Percentiles rank a stretch among this genome's conserved stretches.
Conservation (phyloP, 1,284 basidiomycete species). For the Irpex sp. region DNA sequence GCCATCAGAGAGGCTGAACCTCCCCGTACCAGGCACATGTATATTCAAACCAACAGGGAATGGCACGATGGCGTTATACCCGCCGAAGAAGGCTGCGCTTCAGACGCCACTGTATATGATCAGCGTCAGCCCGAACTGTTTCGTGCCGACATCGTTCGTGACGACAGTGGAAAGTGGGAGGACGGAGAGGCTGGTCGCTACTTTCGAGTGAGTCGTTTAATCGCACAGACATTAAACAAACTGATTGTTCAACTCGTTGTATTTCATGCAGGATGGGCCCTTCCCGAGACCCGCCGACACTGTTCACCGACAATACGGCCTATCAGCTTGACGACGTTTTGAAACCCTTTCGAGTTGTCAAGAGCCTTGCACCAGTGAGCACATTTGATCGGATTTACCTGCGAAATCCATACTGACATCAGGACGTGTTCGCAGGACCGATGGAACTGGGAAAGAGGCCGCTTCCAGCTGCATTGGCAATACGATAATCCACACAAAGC, state of each 20-base stretch:
- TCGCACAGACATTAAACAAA: background rate
- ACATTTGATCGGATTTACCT: background rate
- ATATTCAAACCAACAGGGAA: background rate
- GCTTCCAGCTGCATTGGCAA: conserved; percentile 12
- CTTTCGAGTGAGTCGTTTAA: conserved; percentile 13
- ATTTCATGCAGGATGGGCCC: conserved; percentile 9
- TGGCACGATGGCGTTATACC: conserved; percentile 5
- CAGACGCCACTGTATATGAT: conserved; percentile 10
- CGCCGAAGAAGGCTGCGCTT: conserved; percentile 1
- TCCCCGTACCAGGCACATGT: conserved; percentile 1
- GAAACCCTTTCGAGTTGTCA: conserved; percentile 9
- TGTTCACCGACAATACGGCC: conserved; percentile 8
- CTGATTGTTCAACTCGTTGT: background rate
- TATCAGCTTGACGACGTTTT: conserved; percentile 10
- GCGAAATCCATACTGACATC: too few relatives aligned
- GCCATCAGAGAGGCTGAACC: background rate
- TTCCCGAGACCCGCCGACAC: conserved; percentile 9
- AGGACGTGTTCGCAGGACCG: conserved; percentile 4
- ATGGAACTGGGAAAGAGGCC: conserved; percentile 11
- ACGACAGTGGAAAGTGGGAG: conserved; percentile 11
- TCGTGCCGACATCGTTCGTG: conserved; percentile 14
- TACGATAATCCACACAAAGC: conserved; percentile 1
- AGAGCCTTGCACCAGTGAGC: conserved; percentile 1
- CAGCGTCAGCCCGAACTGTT: conserved; percentile 13
- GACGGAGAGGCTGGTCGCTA: conserved; percentile 2